These are phyloP conservation scores for Neoboletus magnificus DNA, from an alignment of 768 basidiomycete species.

Conservation along the genomic window DNA sequence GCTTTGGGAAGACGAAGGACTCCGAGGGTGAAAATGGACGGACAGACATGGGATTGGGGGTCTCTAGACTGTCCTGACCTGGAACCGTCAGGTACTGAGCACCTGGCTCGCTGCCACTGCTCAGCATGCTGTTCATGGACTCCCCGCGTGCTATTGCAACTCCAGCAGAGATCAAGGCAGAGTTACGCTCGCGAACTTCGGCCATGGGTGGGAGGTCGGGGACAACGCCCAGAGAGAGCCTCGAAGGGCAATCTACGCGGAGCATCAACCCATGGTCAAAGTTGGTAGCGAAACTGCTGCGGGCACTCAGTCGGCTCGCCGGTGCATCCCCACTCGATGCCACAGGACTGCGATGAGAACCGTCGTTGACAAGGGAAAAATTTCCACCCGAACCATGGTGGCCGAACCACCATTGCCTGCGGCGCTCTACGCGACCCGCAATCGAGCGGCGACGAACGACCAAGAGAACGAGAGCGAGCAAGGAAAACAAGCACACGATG, in stretches of 20 bases:
- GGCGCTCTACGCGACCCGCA: constrained; percentile 40
- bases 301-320: constrained; percentile 31
- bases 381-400: constrained; percentile 10
- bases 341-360: constrained; percentile 10
- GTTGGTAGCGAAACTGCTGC: constrained; percentile 68
- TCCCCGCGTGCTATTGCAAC: constrained; percentile 27
- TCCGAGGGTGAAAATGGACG: constrained; percentile 67
- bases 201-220: constrained; percentile 54
- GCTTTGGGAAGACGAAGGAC: constrained; percentile 66
- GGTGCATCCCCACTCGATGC: constrained; percentile 14
- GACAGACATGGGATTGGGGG: constrained; percentile 55
- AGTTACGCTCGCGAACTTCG: constrained; percentile 44
- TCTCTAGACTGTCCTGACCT: constrained; percentile 14
- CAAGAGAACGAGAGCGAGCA: constrained; percentile 38
- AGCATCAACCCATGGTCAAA: constrained; percentile 42
- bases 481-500: constrained; percentile 28
- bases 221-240: constrained; percentile 9
- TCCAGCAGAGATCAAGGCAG: constrained; percentile 22
- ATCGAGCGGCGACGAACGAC: constrained; percentile 46
- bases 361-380: constrained; percentile 7
- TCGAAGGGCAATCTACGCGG: constrained; percentile 19
- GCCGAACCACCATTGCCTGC: constrained; percentile 45
- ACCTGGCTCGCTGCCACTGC: constrained; percentile 34
- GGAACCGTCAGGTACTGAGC: constrained; percentile 42
- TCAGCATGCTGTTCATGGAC: constrained; percentile 41